Evolutionary conservation across 805 yeast species (phyloP), one percentile per base, ranked within the genome.

Genomic region (Ogataea naganishii): DNA sequence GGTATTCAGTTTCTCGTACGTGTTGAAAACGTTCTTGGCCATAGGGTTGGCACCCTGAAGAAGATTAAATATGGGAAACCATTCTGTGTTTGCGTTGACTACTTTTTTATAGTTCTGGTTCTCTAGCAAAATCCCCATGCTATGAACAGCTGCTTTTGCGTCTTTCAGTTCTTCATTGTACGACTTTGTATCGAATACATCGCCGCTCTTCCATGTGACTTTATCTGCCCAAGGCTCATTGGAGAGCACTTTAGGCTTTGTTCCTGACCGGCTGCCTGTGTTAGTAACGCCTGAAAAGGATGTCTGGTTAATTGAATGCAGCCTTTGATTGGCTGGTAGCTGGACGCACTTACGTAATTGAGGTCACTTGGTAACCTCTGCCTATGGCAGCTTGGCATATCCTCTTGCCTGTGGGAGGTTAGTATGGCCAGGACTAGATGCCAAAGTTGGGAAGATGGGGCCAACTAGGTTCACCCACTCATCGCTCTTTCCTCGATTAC

Each of bases 61-160:
- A 44, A 49, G 50, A 43, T 55, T 46, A 51, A 43, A 58, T 62
- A 47, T 47, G 40, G 37, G 40, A 7, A 59, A 29, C 1, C 49
- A 24, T 10, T 40, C 52, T 20, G 43, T 47, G 14, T 41, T 44
- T 3, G 54, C 44, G 27, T 62, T 63, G 37, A 62, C 62, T 23
- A 66, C 47, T 25, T 62, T 54, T 51, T 88, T 88, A 54, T 88
- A 88, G 20, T 67, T 60, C 34, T 63, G 66, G 42, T 80, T 72
- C 38, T 81, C 92, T 23, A 84, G 56, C 6, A 86, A 52, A 3
- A 82, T 66, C 0, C 97, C 97, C 31, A 86, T 62, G 0, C 92
- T 69, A 49, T 86, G 95, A 10, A 88, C 89, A 3, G 86, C 89
- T 2, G 80, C 74, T 27, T 67, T 61, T 1, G 75, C 69, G 21